Base-by-base conservation (phyloP, 2,329 filamentous ascomycete species). In the Malbranchea cinnamomea region DNA sequence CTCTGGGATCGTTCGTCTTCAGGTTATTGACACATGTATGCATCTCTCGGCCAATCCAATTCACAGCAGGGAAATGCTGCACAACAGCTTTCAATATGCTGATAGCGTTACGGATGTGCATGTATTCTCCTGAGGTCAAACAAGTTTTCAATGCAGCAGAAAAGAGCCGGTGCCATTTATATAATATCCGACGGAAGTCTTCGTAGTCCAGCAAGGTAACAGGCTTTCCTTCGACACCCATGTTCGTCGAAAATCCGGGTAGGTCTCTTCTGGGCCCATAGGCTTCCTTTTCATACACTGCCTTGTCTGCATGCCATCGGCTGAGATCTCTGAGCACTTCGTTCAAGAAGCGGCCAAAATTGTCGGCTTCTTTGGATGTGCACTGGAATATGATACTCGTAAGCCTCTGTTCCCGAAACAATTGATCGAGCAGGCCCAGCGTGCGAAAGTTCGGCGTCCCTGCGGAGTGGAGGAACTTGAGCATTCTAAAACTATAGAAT, bases 101-200 rank as follows among this genome's bases (percentile, higher is more conserved):
- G 41, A 95, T 91, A 25, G 84, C 83, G 50, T 98, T 98, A 32
- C 87, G 76, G 49, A 95, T 92, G 52, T 94, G 85, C 78, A 94
- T 94, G 70, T 89, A 98, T 54, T 95, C 87, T 18, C 71, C 74
- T 16, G 78, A 77, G 11, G 73, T 72, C 26, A 98, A 65, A 49
- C 87, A 94, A 21, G 69, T 68, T 49, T 84, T 85, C 32, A 98
- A 62, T 2, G 87, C 82, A 28, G 63, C 70, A 43, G 78, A 79
- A 24, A 98, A 60, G 39, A 79, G 74, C 44, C 78, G 74, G 53
- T 98, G 91, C 84, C 87, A 95, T 43, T 81, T 79, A 61, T 79
- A 89, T 18, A 94, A 63, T 30, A 91, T 60, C 42, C 81, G 76
- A 28, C 83, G 76, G 60, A 91, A 98, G 32, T 83, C 74, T 40